Evolutionary conservation across 768 basidiomycete species (phyloP), one percentile per base, ranked within the genome.

Genomic region (Auriscalpium orientale): DNA sequence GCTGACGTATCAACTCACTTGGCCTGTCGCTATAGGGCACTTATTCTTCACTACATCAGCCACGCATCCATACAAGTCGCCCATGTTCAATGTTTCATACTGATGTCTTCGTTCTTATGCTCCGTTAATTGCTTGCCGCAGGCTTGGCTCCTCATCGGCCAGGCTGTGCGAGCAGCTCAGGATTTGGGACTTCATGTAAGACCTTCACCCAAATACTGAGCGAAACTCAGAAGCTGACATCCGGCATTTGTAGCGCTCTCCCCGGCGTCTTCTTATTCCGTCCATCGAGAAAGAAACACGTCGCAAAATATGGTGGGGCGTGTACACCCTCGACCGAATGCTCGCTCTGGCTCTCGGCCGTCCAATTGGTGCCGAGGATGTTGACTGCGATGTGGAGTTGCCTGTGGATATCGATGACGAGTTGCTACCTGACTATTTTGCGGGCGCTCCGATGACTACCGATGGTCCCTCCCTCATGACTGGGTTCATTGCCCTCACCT

Each of bases 71-170:
- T 84, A 43, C 88, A 93, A 68, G 76, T 89, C 51, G 80, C 84
- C 36, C 93, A 95, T 69, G 92, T 95, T 34, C 93, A 95, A 74
- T 89, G 89, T 70, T 87, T 94, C 67, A 81, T 91, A 59, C 77
- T 95, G 54, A 81, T 94, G 79, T 87, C 92, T 51, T 87, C 91
- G 1, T 95, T 93, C 74, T 76, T 95, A 57, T 94, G 92, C 67
- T 92, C 91, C 53, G 79, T 95, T 63, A 95, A 95, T 66, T 93
- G 92, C 66, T 80, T 95, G 51, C 93, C 93, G 3, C 93, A 94
- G 71, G 91, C 92, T 34, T 95, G 93, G 93, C 81, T 95, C 59
- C 78, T 94, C 56, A 82, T 93, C 54, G 93, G 93, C 45, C 93
- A 95, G 68, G 93, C 90, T 21, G 83, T 95, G 48, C 83, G 93